These are phyloP conservation scores for Lentinula aciculospora DNA, from an alignment of 768 basidiomycete species.

Conservation along the genomic window DNA sequence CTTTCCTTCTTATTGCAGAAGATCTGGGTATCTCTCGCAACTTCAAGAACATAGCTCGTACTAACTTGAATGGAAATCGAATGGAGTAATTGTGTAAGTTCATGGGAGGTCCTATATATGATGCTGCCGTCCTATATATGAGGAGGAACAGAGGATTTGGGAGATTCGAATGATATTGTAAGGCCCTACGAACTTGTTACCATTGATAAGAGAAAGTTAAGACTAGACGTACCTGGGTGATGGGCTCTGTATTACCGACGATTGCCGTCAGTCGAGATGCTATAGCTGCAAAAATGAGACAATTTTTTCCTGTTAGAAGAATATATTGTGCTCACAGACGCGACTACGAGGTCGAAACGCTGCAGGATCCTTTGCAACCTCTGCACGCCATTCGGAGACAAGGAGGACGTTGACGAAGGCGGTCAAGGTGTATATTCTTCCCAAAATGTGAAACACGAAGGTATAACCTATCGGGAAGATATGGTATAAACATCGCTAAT, in stretches of 20 bases:
- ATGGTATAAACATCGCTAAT: background rate
- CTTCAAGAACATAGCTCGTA: too few relatives aligned
- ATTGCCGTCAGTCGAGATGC: background rate
- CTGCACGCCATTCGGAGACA: background rate
- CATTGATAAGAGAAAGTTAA: background rate
- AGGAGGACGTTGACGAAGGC: background rate
- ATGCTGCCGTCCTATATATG: too few relatives aligned
- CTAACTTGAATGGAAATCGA: too few relatives aligned
- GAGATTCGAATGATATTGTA: background rate
- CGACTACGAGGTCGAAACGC: background rate
- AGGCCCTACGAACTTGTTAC: background rate
- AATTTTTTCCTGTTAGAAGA: background rate
- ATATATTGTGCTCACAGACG: background rate
- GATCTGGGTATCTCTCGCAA: conserved; percentile 22
- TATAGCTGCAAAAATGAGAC: background rate
- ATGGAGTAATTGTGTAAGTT: too few relatives aligned
- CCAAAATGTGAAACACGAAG: background rate
- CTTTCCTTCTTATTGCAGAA: conserved; percentile 33
- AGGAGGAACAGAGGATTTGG: too few relatives aligned
- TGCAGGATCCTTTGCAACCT: background rate
- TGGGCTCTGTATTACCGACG: background rate
- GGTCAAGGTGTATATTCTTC: background rate
- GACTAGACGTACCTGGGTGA: background rate
- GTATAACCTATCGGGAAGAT: background rate
- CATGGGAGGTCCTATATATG: too few relatives aligned